Evolutionary conservation across 129 eudicot species (phyloP).

Genomic region (Helianthus tuberosus): DNA sequence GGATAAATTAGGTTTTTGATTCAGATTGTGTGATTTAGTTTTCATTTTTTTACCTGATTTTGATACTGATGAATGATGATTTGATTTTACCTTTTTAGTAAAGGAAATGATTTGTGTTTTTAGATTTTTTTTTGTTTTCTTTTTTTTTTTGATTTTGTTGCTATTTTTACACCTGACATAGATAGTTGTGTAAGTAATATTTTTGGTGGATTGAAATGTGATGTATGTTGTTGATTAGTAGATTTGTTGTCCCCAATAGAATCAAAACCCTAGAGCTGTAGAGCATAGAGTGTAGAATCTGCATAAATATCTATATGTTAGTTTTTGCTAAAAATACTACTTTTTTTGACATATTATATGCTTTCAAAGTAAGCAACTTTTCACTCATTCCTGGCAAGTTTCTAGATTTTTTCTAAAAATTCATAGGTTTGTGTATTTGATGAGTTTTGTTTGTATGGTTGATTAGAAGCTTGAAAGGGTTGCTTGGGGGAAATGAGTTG

Average conservation of each 20-base stretch:
- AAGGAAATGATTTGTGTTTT: constrained; percentile 4
- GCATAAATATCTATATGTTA: constrained; percentile 14
- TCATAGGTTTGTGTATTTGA: background rate
- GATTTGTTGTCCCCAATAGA: constrained; percentile 21
- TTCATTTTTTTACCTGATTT: constrained; percentile 4
- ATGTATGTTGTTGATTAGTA: constrained; percentile 31
- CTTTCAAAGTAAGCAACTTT: constrained; percentile 42
- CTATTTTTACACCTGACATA: background rate
- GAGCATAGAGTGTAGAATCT: constrained; percentile 25
- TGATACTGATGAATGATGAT: background rate
- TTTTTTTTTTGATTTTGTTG: background rate
- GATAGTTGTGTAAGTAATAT: constrained; percentile 3
- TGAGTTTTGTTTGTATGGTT: constrained; percentile 9
- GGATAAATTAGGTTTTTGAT: background rate
- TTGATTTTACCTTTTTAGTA: constrained; percentile 5
- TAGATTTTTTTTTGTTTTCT: background rate
- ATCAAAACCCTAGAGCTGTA: constrained; percentile 15
- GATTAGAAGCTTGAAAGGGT: constrained; percentile 35
- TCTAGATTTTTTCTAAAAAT: background rate
- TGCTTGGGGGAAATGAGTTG: constrained; percentile 49
- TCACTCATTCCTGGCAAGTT: constrained; percentile 12
- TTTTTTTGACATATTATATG: constrained; percentile 18
- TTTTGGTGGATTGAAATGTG: constrained; percentile 27
- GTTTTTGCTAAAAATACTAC: constrained; percentile 25
- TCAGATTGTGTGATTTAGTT: background rate